Evolutionary conservation across 1,139 yeast genomes (phyloP).

Genomic region (Geotrichum carabidarum): DNA sequence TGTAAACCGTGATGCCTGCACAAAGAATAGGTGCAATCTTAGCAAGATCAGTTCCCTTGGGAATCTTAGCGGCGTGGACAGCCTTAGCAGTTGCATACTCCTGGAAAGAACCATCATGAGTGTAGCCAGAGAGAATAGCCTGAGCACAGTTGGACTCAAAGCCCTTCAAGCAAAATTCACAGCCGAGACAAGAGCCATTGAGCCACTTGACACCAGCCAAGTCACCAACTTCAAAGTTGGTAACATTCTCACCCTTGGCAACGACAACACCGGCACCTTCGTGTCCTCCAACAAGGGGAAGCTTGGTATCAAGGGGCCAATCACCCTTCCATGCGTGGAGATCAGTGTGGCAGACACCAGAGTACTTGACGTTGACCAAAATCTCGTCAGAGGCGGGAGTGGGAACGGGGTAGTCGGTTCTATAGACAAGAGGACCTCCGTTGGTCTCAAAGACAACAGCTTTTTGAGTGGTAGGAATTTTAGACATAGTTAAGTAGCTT

Average conservation of each 20-base stretch:
- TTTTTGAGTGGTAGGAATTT: constrained; percentile 61
- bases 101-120: constrained; percentile 80
- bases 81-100: constrained; percentile 84
- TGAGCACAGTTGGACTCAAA: constrained; percentile 64
- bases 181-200: constrained; percentile 65
- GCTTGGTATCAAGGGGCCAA: constrained; percentile 60
- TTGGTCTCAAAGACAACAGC: constrained; percentile 65
- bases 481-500: constrained; percentile 17
- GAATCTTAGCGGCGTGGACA: constrained; percentile 74
- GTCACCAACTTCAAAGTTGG: constrained; percentile 69
- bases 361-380: constrained; percentile 56
- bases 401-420: constrained; percentile 57
- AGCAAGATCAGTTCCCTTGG: constrained; percentile 66
- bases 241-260: constrained; percentile 61
- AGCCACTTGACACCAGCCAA: constrained; percentile 68
- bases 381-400: constrained; percentile 55
- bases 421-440: constrained; percentile 59
- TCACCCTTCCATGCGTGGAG: constrained; percentile 71
- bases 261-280: constrained; percentile 85
- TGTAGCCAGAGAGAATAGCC: constrained; percentile 70
- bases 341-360: constrained; percentile 66
- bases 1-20: constrained; percentile 82
- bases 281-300: constrained; percentile 76
- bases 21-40: constrained; percentile 68
- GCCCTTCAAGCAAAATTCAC: constrained; percentile 66